Evolutionary conservation across 108 stramenopile species (phyloP).

Genomic region (Fragilaria radians): DNA sequence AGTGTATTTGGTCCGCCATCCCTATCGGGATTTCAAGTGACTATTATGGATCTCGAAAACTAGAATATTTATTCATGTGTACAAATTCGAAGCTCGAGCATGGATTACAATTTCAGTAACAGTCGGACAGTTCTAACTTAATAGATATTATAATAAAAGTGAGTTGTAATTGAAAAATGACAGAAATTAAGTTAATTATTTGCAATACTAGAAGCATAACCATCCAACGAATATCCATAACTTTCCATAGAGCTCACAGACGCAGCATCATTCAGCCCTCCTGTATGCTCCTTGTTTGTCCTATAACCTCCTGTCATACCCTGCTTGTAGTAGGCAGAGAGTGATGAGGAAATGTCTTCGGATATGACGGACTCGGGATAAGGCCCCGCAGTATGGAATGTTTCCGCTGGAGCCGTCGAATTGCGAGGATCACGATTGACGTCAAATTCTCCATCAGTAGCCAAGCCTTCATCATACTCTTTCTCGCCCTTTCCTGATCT

Average conservation of each 20-base stretch:
- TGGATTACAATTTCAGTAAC: too few species aligned
- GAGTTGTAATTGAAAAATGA: too few species aligned
- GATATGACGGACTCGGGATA: slow-evolving; percentile 32
- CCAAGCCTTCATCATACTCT: not conserved
- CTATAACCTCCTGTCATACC: slow-evolving; percentile 12
- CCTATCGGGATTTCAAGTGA: not conserved
- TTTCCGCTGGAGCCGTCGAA: slow-evolving; percentile 4
- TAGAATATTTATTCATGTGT: too few species aligned
- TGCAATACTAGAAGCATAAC: slow-evolving; percentile 41
- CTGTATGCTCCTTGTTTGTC: not conserved
- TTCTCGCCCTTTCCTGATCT: not conserved
- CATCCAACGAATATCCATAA: slow-evolving; percentile 59
- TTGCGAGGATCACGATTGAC: slow-evolving; percentile 4
- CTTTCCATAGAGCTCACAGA: slow-evolving; percentile 51
- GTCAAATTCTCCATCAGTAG: not conserved
- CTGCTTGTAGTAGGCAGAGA: slow-evolving; percentile 42
- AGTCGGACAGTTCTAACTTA: too few species aligned
- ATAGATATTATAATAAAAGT: too few species aligned
- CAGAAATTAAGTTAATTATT: not conserved
- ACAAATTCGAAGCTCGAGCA: too few species aligned
- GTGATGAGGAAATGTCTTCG: slow-evolving; percentile 39
- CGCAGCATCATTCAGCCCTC: slow-evolving; percentile 29
- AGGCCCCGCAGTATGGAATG: not conserved
- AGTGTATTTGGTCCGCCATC: not conserved
- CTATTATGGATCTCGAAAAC: not conserved